Evolutionary conservation across 2,329 filamentous ascomycete species (phyloP).

Genomic region (Aspergillus brasiliensis): DNA sequence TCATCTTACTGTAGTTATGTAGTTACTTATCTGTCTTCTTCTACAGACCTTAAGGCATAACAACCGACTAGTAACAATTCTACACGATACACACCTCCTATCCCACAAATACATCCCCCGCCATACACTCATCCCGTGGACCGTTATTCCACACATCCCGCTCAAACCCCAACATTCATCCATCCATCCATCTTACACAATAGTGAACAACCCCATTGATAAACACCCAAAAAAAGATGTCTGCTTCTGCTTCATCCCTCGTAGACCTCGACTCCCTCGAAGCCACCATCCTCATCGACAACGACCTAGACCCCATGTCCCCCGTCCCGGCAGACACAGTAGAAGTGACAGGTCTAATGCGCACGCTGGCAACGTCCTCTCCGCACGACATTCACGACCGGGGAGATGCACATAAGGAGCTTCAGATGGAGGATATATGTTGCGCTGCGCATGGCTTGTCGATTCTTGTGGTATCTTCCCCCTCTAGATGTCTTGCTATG

Average conservation of each 20-base stretch:
- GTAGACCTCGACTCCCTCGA: conserved; percentile 52
- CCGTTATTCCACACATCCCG: not conserved
- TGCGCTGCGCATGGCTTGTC: conserved; percentile 59
- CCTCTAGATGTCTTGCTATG: not conserved
- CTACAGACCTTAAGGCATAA: not conserved
- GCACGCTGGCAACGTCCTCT: conserved; percentile 44
- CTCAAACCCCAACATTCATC: not conserved
- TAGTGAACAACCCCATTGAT: conserved; percentile 6
- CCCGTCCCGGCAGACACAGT: conserved; percentile 48
- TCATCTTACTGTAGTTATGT: too few relatives aligned
- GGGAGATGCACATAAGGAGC: conserved; percentile 47
- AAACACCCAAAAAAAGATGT: conserved; percentile 10
- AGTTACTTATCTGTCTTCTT: too few relatives aligned
- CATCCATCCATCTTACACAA: not conserved
- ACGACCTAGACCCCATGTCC: conserved; percentile 58
- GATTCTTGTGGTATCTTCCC: conserved; percentile 49
- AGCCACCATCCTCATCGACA: conserved; percentile 55
- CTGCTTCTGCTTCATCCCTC: conserved; percentile 16
- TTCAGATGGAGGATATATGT: conserved; percentile 55
- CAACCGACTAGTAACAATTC: not conserved
- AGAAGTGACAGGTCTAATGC: conserved; percentile 46
- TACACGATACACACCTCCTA: too few relatives aligned
- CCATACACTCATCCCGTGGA: not conserved
- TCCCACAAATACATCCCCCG: not conserved
- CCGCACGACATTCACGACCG: conserved; percentile 38